Base-by-base conservation (phyloP, 2,329 filamentous ascomycete species). In the Huntiella decipiens region DNA sequence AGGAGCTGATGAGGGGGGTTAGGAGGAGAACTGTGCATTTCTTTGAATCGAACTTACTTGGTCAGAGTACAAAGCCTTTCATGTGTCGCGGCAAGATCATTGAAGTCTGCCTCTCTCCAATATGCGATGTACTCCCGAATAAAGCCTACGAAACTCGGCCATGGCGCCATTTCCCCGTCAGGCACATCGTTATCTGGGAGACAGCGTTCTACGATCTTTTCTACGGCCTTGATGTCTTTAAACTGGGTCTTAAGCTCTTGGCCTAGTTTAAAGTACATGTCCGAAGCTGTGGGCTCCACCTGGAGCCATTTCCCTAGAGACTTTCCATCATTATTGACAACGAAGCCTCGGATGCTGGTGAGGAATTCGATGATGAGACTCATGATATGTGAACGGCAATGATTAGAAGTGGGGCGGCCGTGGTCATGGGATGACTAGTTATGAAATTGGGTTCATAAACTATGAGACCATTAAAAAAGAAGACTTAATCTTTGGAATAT, bases 51-150 rank as follows among this genome's bases (percentile, higher is more conserved):
- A 5, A 65, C 79, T 56, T 66, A 87, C 81, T 82, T 82, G 42
- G 87, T 71, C 22, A 94, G 63, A 0, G 71, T 73, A 51, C 76
- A 83, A 46, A 94, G 70, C 54, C 80, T 61, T 48, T 82, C 71
- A 56, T 93, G 85, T 3, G 86, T 80, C 46, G 74, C 71, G 22
- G 88, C 63, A 36, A 91, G 63, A 55, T 92, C 79, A 10, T 77
- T 73, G 43, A 82, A 77, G 54, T 92, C 71, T 31, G 88, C 77
- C 55, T 92, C 83, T 47, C 86, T 68, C 66, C 88, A 74, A 54
- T 87, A 93, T 38, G 72, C 66, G 52, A 94, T 67, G 56, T 92
- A 95, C 43, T 84, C 76, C 54, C 76, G 80, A 59, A 92, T 74
- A 56, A 94, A 92, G 2, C 75, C 71, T 43, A 80, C 67, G 57